Base-by-base conservation (phyloP, 108 stramenopile species). In the Craspedostauros australis region DNA sequence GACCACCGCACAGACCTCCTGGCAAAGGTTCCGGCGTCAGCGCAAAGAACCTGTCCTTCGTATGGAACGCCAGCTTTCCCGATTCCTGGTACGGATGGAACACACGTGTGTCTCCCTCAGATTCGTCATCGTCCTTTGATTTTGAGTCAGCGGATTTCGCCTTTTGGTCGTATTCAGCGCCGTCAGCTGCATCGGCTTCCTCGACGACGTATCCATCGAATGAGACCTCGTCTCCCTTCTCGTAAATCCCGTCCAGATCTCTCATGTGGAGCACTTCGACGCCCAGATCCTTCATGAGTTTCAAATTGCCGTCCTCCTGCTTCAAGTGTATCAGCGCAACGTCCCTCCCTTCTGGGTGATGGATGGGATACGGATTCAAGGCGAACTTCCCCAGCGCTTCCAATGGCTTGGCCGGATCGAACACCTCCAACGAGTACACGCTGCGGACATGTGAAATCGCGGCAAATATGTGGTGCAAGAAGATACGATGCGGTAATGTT, bases 1-100 rank as follows among this genome's bases (percentile, higher is more conserved):
- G 88, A 19, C 82, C 88, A 20, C 88, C 88, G 31, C 88, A 90
- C 33, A 90, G 43, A 31, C 88, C 88, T 76, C 86, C 84, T 4
- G 88, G 88, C 7, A 90, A 60, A 0, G 84, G 84, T 37, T 64
- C 57, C 0, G 62, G 67, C 27, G 88, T 90, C 18, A 61, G 65
- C 5, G 88, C 84, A 31, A 86, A 69, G 54, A 86, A 86, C 40
- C 88, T 66, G 63, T 89, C 87, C 0, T 76, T 70, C 3, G 80
- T 82, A 21, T 79, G 80, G 37, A 70, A 69, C 11, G 71, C 50
- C n/a, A 84, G 50, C 15, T 21, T 66, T 16, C 88, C 88, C n/a
- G 59, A 64, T 46, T 73, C 66, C 9, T 36, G 51, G 54, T 83
- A 84, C 4, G 84, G 82, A 41, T 69, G 63, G 53, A 90, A 90